Conservation (phyloP, 2,329 filamentous ascomycete genomes). For the Chaetomiaceae sp. region DNA sequence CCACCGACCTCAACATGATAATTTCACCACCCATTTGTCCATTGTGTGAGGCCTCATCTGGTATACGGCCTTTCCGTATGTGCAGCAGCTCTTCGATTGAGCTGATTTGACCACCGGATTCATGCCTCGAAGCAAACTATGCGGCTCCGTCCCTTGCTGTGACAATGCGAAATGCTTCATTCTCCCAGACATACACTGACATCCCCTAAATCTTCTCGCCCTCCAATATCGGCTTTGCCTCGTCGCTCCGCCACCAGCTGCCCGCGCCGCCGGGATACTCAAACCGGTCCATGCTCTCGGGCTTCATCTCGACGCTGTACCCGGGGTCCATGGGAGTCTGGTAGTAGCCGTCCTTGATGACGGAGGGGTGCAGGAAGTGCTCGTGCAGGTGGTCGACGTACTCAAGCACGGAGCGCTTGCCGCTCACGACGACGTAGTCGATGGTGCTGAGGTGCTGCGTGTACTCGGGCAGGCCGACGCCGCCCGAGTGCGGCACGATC, state of each 20-base stretch:
- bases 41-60: too few relatives aligned
- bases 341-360: constrained; percentile 81
- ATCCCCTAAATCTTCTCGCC: constrained; percentile 50
- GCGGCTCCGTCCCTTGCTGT: too few relatives aligned
- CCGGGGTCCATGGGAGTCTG: constrained; percentile 76
- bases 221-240: constrained; percentile 69
- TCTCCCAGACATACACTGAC: too few relatives aligned
- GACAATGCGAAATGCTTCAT: too few relatives aligned
- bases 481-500: constrained; percentile 82
- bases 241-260: constrained; percentile 79
- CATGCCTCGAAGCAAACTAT: too few relatives aligned
- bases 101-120: too few relatives aligned
- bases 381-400: constrained; percentile 92
- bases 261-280: constrained; percentile 70
- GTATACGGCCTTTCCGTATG: too few relatives aligned
- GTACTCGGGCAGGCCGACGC: constrained; percentile 87
- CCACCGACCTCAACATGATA: too few relatives aligned
- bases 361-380: constrained; percentile 77
- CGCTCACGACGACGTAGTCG: constrained; percentile 82
- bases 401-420: constrained; percentile 76
- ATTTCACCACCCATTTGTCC: too few relatives aligned
- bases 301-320: constrained; percentile 92
- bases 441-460: constrained; percentile 90
- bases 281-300: constrained; percentile 75
- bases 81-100: too few relatives aligned